Base-by-base conservation (phyloP, 139 green algal species). In the Trebouxia sp. region DNA sequence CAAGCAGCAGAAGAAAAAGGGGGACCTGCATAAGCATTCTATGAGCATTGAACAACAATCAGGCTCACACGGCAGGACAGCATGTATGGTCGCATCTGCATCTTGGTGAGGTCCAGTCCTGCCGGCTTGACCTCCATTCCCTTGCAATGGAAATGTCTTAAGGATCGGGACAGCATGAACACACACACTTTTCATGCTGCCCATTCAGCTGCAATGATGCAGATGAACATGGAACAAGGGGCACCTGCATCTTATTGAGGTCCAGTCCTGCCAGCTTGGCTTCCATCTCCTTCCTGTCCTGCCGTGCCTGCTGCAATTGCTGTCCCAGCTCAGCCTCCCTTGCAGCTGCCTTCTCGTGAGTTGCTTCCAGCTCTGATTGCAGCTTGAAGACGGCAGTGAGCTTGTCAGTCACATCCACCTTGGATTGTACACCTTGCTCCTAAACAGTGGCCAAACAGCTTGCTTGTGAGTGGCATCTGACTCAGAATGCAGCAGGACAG, bases 211-310 rank as follows among this genome's bases (percentile, higher is more conserved):
- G n/a, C n/a, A n/a, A n/a, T n/a, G n/a, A n/a, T n/a, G n/a, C n/a
- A n/a, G n/a, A n/a, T n/a, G n/a, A 53, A 17, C 47, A 4, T 53
- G 3, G 53, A 65, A 38, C 14, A 43, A n/a, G n/a, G 32, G 15
- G 7, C 48, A 88, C 85, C 85, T 87, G 48, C 65, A 84, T 87
- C 22, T 70, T 24, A 3, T 47, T 37, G 50, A 89, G 78, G 62
- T 93, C 85, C 65, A 88, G 84, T 15, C 86, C 89, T 8, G 50
- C 87, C 28, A 75, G 51, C 14, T 62, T 30, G 1, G 83, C 85
- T 76, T 91, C 86, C 30, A 88, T 48, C 65, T 84, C 75, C 62
- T 84, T 81, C 74, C 87, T 89, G 65, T 93, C 89, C 41, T 41
- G 26, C 43, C 86, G 65, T 66, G 90, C 82, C 80, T 84, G 85